Conservation (phyloP, 176 grass and related monocot species). For the Alopecurus myosuroides region DNA sequence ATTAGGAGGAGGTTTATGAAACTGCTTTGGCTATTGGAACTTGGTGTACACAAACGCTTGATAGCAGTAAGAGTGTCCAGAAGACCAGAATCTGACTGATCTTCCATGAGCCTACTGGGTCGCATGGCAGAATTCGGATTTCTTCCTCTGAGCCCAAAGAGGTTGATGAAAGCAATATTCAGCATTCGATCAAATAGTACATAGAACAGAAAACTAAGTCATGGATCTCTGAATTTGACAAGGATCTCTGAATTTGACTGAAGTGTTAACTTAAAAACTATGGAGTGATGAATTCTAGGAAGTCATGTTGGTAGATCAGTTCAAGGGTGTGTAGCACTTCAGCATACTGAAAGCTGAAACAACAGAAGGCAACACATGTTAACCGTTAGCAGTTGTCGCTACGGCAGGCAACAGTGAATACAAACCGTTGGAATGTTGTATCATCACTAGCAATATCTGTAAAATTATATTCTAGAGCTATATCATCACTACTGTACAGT, state of each 20-base stretch:
- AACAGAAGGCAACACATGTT: neutral
- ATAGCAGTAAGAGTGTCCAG: neutral
- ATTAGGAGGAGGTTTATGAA: neutral
- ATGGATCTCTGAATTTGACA: too few relatives aligned
- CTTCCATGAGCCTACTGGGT: neutral
- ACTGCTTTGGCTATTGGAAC: neutral
- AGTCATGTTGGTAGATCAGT: neutral
- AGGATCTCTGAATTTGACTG: neutral
- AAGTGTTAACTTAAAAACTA: neutral
- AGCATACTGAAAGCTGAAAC: neutral
- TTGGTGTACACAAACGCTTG: neutral
- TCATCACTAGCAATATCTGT: neutral
- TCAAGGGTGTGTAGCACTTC: neutral
- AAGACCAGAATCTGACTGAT: neutral
- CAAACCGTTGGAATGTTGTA: neutral
- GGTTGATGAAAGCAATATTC: neutral
- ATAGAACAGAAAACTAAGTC: neutral
- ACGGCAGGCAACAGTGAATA: neutral
- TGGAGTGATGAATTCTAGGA: neutral
- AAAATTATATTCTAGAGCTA: neutral
- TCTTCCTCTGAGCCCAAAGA: neutral
- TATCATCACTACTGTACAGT: neutral
- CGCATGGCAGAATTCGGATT: neutral
- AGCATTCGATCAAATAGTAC: neutral
- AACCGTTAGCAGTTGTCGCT: neutral